Base-by-base conservation (phyloP, 2,329 filamentous ascomycete genomes). In the Dothidotthia symphoricarpi region DNA sequence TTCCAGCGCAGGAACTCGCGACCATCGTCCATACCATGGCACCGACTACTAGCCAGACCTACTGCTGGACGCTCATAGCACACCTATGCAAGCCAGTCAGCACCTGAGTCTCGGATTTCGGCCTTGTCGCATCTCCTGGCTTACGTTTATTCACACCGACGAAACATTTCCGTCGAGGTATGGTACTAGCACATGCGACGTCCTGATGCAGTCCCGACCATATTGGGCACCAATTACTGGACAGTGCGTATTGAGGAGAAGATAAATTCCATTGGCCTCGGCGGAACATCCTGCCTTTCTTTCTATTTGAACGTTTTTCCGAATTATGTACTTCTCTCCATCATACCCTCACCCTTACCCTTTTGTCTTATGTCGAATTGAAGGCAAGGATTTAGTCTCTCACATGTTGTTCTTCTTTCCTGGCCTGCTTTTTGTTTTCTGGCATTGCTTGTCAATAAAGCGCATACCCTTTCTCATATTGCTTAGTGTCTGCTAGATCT, bases 1-100 rank as follows among this genome's bases (percentile, higher is more conserved):
- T 16, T 47, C 49, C 31, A 66, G 62, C 34, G 59, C 62, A 16
- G 59, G 57, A 16, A 40, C 39, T 36, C 57, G 46, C 26, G 55
- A 63, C 14, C 51, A 53, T 38, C 59, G 60, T 24, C 51, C 54
- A 14, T 49, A 57, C 31, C 58, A 49, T 6, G 48, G 47, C 19
- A 43, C 43, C 17, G 54, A 47, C 24, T 56, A 22, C 19, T 22
- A 22, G 19, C 19, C 19, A 22, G 19, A 22, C 19, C 9, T 5
- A 6, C 5, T 22, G 19, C 19, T 22, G 9, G 19, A 22, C 9
- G 19, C 9, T 22, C 5, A 22, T 22, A 6, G 19, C 19, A 22
- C 19, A 22, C 19, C 9, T 5, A 5, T 9, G 19, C 5, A 9
- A 6, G 19, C 19, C 19, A 22, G 19, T 22, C 19, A 22, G 9